phyloP scores from a whole-genome alignment of 768 basidiomycete genomes.

The Xanthoconium stramineum region DNA sequence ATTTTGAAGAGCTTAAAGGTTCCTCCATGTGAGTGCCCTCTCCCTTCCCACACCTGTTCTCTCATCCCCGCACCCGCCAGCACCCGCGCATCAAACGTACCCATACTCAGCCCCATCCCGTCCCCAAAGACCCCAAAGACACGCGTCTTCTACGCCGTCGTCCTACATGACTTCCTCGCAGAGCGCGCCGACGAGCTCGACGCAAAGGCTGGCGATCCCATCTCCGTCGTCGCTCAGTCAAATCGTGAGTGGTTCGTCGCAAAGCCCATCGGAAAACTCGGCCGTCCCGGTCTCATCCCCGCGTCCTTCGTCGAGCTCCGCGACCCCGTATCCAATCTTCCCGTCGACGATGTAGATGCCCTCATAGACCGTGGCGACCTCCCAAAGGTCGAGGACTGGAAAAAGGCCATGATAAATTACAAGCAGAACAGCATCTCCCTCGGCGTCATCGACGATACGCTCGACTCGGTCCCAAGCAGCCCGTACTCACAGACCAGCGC shows the following conservation, averaged over 20 bases:
- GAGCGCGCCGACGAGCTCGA: slow-evolving; percentile 96
- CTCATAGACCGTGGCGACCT: slow-evolving; percentile 87
- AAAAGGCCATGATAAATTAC: slow-evolving; percentile 90
- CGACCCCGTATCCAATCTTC: slow-evolving; percentile 81
- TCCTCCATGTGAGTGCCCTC: slow-evolving; percentile 39
- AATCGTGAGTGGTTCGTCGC: slow-evolving; percentile 99
- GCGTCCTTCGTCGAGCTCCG: slow-evolving; percentile 96
- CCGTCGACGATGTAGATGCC: slow-evolving; percentile 69
- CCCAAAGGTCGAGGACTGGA: slow-evolving; percentile 99
- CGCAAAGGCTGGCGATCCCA: slow-evolving; percentile 88
- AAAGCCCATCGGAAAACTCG: slow-evolving; percentile 93
- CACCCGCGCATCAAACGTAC: slow-evolving; percentile 40
- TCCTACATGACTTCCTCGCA: slow-evolving; percentile 93
- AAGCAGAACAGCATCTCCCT: slow-evolving; percentile 95
- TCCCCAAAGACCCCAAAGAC: slow-evolving; percentile 38
- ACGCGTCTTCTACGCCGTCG: slow-evolving; percentile 88
- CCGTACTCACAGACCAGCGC: slow-evolving; percentile 33
- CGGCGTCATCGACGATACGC: slow-evolving; percentile 76
- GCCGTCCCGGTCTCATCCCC: slow-evolving; percentile 95
- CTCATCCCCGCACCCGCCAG: slow-evolving; percentile 23
- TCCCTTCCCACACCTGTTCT: too few species aligned
- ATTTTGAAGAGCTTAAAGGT: slow-evolving; percentile 89
- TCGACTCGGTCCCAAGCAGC: slow-evolving; percentile 42
- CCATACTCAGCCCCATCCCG: slow-evolving; percentile 27
- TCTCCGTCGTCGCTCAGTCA: slow-evolving; percentile 98